phyloP scores from a whole-genome alignment of 208 protist species.

The Blastocrithidia nonstop region DNA sequence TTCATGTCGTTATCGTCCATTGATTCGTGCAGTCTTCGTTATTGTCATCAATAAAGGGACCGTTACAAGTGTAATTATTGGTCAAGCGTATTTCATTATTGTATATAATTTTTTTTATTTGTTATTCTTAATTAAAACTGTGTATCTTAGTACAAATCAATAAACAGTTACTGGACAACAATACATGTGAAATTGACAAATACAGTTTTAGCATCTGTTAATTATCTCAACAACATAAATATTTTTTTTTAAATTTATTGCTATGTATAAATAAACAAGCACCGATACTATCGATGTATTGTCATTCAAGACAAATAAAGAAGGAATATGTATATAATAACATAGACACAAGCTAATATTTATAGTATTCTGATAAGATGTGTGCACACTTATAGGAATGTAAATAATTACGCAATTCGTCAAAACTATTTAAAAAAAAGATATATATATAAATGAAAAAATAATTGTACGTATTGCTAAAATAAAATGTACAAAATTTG shows the following conservation, averaged over 20 bases:
- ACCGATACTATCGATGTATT: neutral
- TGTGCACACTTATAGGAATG: conserved; percentile 1
- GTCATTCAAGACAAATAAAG: neutral
- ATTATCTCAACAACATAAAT: too few relatives aligned
- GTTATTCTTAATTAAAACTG: too few relatives aligned
- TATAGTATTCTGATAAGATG: neutral
- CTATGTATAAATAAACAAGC: too few relatives aligned
- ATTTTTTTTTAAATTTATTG: too few relatives aligned
- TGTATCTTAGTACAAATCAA: too few relatives aligned
- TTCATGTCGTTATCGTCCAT: conserved; percentile 60
- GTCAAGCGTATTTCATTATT: conserved; percentile 46
- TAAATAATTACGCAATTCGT: conserved; percentile 4
- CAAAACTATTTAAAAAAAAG: conserved; percentile 1
- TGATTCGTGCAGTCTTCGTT: conserved; percentile 57
- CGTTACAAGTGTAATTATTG: conserved; percentile 27
- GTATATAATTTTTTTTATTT: too few relatives aligned
- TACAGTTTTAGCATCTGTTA: too few relatives aligned
- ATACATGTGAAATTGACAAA: too few relatives aligned
- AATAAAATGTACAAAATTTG: neutral
- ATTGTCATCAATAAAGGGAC: conserved; percentile 62
- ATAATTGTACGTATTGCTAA: neutral
- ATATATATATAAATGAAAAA: conserved; percentile 4
- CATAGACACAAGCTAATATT: neutral
- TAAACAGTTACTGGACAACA: too few relatives aligned
- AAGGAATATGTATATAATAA: conserved; percentile 6